Conservation (phyloP, 306 rosid species). For the Aeschynomene evenia region DNA sequence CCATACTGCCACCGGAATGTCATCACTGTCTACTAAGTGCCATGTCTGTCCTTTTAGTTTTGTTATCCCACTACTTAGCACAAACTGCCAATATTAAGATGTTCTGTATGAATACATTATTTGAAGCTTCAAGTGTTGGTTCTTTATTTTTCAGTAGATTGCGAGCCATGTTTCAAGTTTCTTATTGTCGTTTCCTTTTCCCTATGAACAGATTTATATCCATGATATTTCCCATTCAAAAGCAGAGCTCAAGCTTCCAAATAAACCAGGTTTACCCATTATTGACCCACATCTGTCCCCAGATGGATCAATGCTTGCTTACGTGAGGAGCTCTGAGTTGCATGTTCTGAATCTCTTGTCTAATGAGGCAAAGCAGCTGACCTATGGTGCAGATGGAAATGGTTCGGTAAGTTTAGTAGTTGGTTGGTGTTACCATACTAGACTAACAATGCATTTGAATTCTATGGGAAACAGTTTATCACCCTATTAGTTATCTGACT, state of each 20-base stretch:
- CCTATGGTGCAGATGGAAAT: constrained; percentile 62
- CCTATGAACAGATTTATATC: constrained; percentile 66
- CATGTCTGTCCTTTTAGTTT: not conserved
- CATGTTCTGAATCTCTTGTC: constrained; percentile 60
- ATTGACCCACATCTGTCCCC: constrained; percentile 93
- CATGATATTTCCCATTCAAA: constrained; percentile 63
- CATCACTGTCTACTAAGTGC: constrained; percentile 12
- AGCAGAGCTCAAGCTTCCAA: constrained; percentile 74
- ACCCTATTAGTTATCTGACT: not conserved
- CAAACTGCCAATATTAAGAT: constrained; percentile 7
- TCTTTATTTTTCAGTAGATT: not conserved
- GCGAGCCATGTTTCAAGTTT: constrained; percentile 19
- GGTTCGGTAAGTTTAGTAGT: constrained; percentile 54
- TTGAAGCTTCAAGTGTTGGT: constrained; percentile 24
- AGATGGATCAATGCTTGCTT: constrained; percentile 79
- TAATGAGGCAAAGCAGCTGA: constrained; percentile 73
- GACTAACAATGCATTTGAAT: constrained; percentile 3
- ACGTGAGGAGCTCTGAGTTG: constrained; percentile 72
- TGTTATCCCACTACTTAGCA: not conserved
- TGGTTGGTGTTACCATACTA: constrained; percentile 4
- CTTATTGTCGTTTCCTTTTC: constrained; percentile 28
- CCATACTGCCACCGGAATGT: constrained; percentile 8
- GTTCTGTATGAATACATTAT: constrained; percentile 6
- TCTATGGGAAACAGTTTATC: constrained; percentile 15
- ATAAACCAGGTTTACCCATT: constrained; percentile 62